Evolutionary conservation across 2,329 filamentous ascomycete species (phyloP), one percentile per base, ranked within the genome.

Genomic region (Moelleriella libera): DNA sequence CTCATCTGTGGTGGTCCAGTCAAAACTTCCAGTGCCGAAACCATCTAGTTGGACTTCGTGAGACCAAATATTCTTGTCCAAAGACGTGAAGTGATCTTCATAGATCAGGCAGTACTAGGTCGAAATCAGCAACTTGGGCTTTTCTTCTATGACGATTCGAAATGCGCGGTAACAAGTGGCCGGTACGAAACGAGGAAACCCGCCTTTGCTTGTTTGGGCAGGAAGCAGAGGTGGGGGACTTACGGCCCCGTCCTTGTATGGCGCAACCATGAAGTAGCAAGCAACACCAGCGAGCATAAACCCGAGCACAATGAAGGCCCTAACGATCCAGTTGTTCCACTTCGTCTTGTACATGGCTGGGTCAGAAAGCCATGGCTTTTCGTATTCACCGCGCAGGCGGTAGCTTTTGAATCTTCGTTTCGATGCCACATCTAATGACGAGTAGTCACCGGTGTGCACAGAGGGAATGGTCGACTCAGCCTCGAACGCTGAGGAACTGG

Each of bases 1-100:
- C 1, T 59, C 51, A 51, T 74, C 70, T 4, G 58, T 62, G 5
- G 73, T 76, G 0, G 73, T 75, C 72, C 71, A 74, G 61, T 76
- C 73, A 54, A 76, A 76, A 37, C 67, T 63, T 12, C 70, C 70
- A n/a, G 65, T 69, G 45, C 70, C 67, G 52, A 64, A 70, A 8
- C 63, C 70, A 47, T 64, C 60, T n/a, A 68, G 54, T 57, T 64
- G 57, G 12, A 73, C 66, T 54, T 75, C 70, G 48, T 70, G 66
- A 7, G 64, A 66, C 73, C 73, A 76, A n/a, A 70, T 55, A 41
- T 59, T 55, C 10, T 58, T 59, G 57, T 72, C 61, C 42, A 75
- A 59, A 1, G 58, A 61, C 12, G 62, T 59, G 56, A 76, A 78
- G 52, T 70, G 56, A 50, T 78, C 73, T 45, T 71, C 66, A 41